Base-by-base conservation (phyloP, 805 yeast species). In the Hermanozyma aechmeae region DNA sequence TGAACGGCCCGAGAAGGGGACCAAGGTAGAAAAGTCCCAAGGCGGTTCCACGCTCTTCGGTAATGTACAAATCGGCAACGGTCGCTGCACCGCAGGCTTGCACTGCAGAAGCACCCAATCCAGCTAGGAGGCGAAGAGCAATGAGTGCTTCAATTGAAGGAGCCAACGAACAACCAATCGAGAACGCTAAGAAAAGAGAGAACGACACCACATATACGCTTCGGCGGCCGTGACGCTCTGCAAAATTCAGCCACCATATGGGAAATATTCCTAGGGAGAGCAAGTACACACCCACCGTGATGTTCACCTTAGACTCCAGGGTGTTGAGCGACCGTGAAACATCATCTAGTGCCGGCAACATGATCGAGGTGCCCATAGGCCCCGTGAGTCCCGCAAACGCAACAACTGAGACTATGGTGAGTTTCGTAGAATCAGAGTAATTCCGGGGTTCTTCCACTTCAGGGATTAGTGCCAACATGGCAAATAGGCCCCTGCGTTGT, bases 51-150 rank as follows among this genome's bases (percentile, higher is more conserved):
- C 95, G 65, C 40, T 77, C 71, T 19, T 73, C 70, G 6, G 78
- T 76, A 4, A 67, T 57, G 47, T 61, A 85, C 20, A 85, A 48
- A 46, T 85, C 95, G 13, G 82, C 69, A 13, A 84, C 76, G 1
- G 94, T 81, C 2, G 94, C 95, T 0, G 95, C 95, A 4, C 95
- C 95, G 16, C 84, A 84, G 13, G 87, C 72, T 49, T 85, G 95
- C 0, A 85, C 95, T 3, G 44, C 35, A 24, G 85, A 73, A 1
- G 92, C 92, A 2, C 87, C 79, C 35, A 79, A 71, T 0, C 85
- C 95, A 30, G 95, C 94, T 25, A 79, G 63, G 1, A 84, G 51
- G 41, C 95, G 63, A 31, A 84, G 69, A 2, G 71, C 74, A 39
- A 83, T 79, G 27, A 85, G 65, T 30, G 75, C 60, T 1, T 65